Evolutionary conservation across 176 grass and related monocot species (phyloP), one percentile per base, ranked within the genome.

Genomic region (Typha latifolia): DNA sequence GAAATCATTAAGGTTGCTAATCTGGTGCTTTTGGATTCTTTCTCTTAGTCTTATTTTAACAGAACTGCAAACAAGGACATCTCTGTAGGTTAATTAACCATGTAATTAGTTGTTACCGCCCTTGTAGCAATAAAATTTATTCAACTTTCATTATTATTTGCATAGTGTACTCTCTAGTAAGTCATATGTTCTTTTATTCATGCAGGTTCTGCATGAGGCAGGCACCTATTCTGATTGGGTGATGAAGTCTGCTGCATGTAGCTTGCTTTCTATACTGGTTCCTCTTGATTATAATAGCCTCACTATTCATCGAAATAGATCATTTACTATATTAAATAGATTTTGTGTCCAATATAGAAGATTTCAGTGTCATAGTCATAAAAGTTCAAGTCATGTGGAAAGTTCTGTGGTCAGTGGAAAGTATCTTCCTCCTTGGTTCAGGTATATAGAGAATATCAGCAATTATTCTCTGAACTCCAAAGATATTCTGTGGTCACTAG

Each of bases 401-500:
- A 80, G 64, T 62, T 74, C 67, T 20, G 29, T 24, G 19, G 32
- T 56, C 4, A n/a, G 49, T 9, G 59, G 62, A 31, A 49, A 69
- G 57, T 70, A 87, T 34, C 78, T 82, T 49, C 84, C 88, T 20
- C 84, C 88, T 48, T 73, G 76, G 57, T 91, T 91, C 74, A 84
- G 88, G 88, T 84, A 76, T 49, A 52, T 5, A 57, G 5, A 2
- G 19, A 15, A 8, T 14, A 57, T 16, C 34, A 21, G 23, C 52
- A 4, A 7, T 63, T 63, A 74, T n/a, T 12, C 3, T n/a, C 5
- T 48, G 50, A 51, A 10, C 49, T 73, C 20, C 15, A 16, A 37
- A 12, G 27, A 56, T 43, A 57, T 52, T 65, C 48, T 64, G 14
- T 61, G 8, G 57, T 67, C 69, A 23, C 21, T 26, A 31, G 15